Base-by-base conservation (phyloP, 2,329 filamentous ascomycete species). In the Sarocladium strictum region DNA sequence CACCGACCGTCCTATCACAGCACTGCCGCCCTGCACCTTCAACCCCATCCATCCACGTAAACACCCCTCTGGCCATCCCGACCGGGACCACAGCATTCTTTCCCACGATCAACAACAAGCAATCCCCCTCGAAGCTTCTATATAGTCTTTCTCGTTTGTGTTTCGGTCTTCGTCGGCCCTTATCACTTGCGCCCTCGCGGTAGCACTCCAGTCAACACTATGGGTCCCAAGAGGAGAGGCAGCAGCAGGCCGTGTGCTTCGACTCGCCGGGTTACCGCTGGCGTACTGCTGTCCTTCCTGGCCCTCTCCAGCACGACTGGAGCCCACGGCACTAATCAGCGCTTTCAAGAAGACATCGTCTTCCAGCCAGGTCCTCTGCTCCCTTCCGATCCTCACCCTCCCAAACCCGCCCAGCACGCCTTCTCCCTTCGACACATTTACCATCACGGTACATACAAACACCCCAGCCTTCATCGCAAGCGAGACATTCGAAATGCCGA, bases 391-490 rank as follows among this genome's bases (percentile, higher is more conserved):
- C 66, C 63, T 53, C 74, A 79, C 55, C 64, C 72, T 4, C 76
- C 76, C 21, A 66, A 64, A 43, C 74, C 80, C 11, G 74, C 76
- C 19, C 76, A 84, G 9, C 82, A 85, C 62, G 72, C 73, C 33
- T 85, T 86, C 74, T 84, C 79, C 6, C 81, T 99, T 55, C 86
- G 90, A 63, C 93, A 99, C 71, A 86, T 97, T 64, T 94, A 90
- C 72, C 92, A 97, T 68, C 92, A 96, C 72, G 93, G 93, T 56
- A 88, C 90, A 38, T 81, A 93, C 68, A 75, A 80, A 61, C 83
- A 96, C 61, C 92, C 92, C 2, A 71, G 78, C 4, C 80, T 97
- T 15, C 90, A 97, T 69, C 80, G 86, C 56, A 85, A 83, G 62
- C 77, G 87, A 58, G 90, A 97, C 68, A 75, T 97, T 29, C 58